phyloP scores from a whole-genome alignment of 371 early-diverging fungal genomes.

The Synchytrium microbalum region DNA sequence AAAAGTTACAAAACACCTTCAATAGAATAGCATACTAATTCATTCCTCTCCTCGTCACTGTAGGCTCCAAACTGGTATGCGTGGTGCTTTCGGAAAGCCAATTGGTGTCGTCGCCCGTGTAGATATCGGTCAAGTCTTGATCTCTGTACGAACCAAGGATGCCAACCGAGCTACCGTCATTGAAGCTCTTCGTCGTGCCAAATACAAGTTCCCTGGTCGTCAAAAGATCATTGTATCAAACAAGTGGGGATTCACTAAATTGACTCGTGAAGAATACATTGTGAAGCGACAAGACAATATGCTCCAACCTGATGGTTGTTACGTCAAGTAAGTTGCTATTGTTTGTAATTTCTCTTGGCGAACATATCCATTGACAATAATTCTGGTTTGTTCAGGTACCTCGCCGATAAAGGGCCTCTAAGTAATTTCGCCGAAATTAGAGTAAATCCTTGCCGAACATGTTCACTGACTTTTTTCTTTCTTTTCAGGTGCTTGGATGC shows the following conservation, averaged over 20 bases:
- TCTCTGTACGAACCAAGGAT: constrained; percentile 98
- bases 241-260: constrained; percentile 99
- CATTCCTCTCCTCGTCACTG: neutral
- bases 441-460: no score
- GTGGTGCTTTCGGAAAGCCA: constrained; percentile 99
- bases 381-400: constrained; percentile 40
- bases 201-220: constrained; percentile 99
- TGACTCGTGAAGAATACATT: constrained; percentile 88
- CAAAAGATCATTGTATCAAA: constrained; percentile 98
- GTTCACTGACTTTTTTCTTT: no score
- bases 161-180: constrained; percentile 88
- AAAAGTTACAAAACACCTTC: no score
- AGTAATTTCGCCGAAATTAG: constrained; percentile 52
- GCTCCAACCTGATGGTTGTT: constrained; percentile 92
- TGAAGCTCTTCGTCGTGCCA: constrained; percentile 98
- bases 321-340: constrained; percentile 69
- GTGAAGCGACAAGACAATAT: constrained; percentile 68
- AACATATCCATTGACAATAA: neutral
- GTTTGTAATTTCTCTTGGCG: neutral
- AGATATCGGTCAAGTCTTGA: constrained; percentile 97
- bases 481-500: no score
- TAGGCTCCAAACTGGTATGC: constrained; percentile 99
- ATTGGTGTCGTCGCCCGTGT: constrained; percentile 98
- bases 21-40: no score
- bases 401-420: constrained; percentile 84